Evolutionary conservation across 2,329 filamentous ascomycete species (phyloP).

Genomic region (Sarocladium oryzae): DNA sequence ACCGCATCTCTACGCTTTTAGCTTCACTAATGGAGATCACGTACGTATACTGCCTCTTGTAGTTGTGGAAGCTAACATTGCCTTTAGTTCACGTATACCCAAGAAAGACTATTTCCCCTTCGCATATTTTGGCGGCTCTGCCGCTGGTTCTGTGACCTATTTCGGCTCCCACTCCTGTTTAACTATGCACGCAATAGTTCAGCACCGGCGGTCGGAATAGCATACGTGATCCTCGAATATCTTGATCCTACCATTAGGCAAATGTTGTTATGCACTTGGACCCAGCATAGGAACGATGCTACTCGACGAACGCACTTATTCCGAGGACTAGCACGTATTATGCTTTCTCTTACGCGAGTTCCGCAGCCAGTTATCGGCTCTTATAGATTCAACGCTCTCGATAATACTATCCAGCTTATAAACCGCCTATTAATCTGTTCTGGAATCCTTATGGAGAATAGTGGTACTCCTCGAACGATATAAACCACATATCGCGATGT

Average conservation of each 20-base stretch:
- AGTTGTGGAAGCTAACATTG: background rate
- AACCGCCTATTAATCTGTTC: conserved; percentile 17
- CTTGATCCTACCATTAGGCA: conserved; percentile 15
- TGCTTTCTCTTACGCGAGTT: conserved; percentile 16
- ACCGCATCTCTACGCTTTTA: conserved; percentile 17
- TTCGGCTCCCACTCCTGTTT: conserved; percentile 14
- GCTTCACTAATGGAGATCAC: conserved; percentile 13
- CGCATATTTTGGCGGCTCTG: conserved; percentile 5
- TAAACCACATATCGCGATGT: conserved; percentile 22
- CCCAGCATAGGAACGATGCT: conserved; percentile 11
- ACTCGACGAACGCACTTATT: conserved; percentile 13
- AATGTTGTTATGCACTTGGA: conserved; percentile 18
- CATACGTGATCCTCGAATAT: conserved; percentile 19
- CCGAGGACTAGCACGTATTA: conserved; percentile 15
- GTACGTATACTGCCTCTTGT: conserved; percentile 12
- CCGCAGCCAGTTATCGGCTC: conserved; percentile 18
- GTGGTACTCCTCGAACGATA: conserved; percentile 25
- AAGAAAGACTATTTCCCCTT: conserved; percentile 9
- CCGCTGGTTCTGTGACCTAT: conserved; percentile 10
- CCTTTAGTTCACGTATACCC: conserved; percentile 1
- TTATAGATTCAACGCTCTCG: conserved; percentile 14
- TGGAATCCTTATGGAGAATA: conserved; percentile 22
- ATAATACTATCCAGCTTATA: conserved; percentile 23
- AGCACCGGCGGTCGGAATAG: conserved; percentile 9
- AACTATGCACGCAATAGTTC: conserved; percentile 12